Evolutionary conservation across 202 grass and related monocot genomes (phyloP).

Genomic region (Alloteropsis angusta): DNA sequence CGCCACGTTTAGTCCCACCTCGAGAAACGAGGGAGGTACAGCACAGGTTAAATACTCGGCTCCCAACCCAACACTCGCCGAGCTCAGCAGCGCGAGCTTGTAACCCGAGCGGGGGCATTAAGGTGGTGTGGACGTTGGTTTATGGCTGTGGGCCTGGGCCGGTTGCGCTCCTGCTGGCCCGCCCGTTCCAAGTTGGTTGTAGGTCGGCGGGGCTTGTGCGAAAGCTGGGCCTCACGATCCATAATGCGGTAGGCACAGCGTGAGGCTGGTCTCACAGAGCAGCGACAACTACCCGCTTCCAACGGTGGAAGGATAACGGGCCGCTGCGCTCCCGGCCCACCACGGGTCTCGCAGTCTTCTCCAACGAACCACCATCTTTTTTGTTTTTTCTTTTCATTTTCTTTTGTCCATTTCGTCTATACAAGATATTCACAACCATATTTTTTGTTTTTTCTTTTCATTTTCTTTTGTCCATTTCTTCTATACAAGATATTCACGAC

Average conservation of each 20-base stretch:
- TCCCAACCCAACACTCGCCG: rapidly evolving
- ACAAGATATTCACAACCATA: too few relatives aligned
- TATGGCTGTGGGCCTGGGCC: background rate
- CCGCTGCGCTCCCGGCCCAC: background rate
- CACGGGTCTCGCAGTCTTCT: background rate
- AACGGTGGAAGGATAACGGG: conserved; percentile 35
- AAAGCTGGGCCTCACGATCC: background rate
- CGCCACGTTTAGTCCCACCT: conserved; percentile 20
- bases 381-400: background rate
- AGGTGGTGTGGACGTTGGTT: background rate
- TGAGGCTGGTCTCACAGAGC: conserved; percentile 36
- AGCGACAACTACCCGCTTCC: conserved; percentile 23
- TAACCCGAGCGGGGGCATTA: conserved; percentile 17
- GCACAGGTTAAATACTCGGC: background rate
- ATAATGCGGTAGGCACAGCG: conserved; percentile 20
- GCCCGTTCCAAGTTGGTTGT: conserved; percentile 33
- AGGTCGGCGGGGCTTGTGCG: background rate
- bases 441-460: too few relatives aligned
- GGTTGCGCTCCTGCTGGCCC: background rate
- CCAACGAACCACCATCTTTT: conserved; percentile 22
- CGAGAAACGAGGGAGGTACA: rapidly evolving
- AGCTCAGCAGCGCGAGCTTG: conserved; percentile 20
- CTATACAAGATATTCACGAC: too few relatives aligned
- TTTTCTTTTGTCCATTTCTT: too few relatives aligned
- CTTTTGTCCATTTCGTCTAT: too few relatives aligned